A percentile compares a stretch with the other conserved stretches of the same genome.
These are phyloP conservation scores for Alternaria hordeiaustralica DNA, from an alignment of 2,329 filamentous ascomycete genomes.

Conservation along the genomic window DNA sequence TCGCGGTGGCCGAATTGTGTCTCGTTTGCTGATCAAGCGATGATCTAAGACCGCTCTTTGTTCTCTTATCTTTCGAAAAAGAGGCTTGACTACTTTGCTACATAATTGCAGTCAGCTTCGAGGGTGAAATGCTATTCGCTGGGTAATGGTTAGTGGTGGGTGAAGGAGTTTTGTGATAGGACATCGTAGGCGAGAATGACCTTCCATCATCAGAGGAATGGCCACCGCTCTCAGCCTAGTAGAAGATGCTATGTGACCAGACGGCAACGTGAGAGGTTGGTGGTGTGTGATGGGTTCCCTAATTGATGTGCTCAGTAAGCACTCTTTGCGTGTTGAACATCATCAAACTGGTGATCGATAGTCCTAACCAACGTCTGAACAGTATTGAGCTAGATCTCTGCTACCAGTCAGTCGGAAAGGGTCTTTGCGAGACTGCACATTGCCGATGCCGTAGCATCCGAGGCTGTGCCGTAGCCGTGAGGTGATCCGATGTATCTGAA, in stretches of 20 bases:
- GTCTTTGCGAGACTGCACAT: not conserved
- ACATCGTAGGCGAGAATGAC: conserved; percentile 3
- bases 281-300: not conserved
- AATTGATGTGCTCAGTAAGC: not conserved
- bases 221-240: conserved; percentile 5
- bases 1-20: not conserved
- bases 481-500: not conserved
- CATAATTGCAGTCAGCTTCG: not conserved
- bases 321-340: not conserved
- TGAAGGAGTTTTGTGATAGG: conserved; percentile 10
- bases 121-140: not conserved
- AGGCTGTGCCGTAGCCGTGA: not conserved
- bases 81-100: not conserved
- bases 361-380: not conserved
- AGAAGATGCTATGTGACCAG: conserved; percentile 7
- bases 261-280: conserved; percentile 1
- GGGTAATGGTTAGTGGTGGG: conserved; percentile 5
- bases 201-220: not conserved
- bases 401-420: not conserved
- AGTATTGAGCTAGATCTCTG: not conserved
- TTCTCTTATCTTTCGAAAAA: not conserved
- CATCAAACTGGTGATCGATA: not conserved
- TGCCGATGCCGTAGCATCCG: not conserved
- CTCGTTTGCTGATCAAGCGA: not conserved
- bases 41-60: not conserved